Base-by-base conservation (phyloP, 129 eudicot genomes). In the Rutidosis leptorrhynchoides region DNA sequence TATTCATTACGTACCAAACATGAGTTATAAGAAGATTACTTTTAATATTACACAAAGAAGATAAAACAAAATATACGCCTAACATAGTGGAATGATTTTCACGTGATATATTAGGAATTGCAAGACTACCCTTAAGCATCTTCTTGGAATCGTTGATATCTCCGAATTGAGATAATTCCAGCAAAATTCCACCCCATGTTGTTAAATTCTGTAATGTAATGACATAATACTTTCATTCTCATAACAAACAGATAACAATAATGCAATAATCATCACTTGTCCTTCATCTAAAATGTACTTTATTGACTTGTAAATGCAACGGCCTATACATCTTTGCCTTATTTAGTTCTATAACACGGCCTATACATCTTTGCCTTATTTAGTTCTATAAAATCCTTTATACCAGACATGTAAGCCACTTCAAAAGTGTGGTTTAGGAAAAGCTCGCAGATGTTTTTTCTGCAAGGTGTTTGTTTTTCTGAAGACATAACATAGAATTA, bases 171-270 rank as follows among this genome's bases (percentile, higher is more conserved):
- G 81, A 70, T 45, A 70, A 56, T 64, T 77, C 81, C 53, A 77
- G 67, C 10, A 77, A 43, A 69, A 72, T 67, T 70, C 76, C 76
- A 64, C 81, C 81, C 81, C 81, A 77, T 70, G 30, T 77, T 42
- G 81, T 77, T 63, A 77, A 62, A 63, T 77, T 77, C 81, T 77
- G 81, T 30, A 69, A 56, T 29, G 19, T 30, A 69, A 56, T 22
- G 19, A 64, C 16, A 65, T 49, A 8, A 67, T n/a, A 45, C 5
- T 57, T 51, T 49, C 52, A 72, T 71, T 32, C 52, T 51, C 28
- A 2, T 52, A 57, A 60, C 53, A 8, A 46, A 62, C 2, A 46
- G 61, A 55, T 53, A n/a, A n/a, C n/a, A 68, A 2, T 30, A 6
- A 1, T 35, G 52, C 3, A 5, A 53, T 30, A 22, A 53, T 21